Percentiles rank a stretch among this genome's conserved stretches.
Conservation (phyloP, 805 yeast genomes). For the Saturnispora sanitii region DNA sequence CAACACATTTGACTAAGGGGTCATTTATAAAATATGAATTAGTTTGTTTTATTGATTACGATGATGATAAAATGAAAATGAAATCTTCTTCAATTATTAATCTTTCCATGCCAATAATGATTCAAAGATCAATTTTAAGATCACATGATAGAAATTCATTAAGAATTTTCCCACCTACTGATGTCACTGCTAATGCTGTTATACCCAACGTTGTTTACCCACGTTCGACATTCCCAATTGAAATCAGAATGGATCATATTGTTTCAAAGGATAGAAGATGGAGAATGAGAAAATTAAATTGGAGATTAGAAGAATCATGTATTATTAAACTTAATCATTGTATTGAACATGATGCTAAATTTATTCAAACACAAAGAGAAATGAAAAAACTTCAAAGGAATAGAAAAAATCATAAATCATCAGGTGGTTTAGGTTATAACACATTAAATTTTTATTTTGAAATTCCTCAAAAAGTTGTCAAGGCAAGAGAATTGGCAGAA, state of each 20-base stretch:
- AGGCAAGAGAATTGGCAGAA: conserved; percentile 7
- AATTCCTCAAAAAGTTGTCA: conserved; percentile 16
- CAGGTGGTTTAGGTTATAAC: conserved; percentile 23
- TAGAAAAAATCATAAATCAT: conserved; percentile 20
- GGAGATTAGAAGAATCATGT: conserved; percentile 84
- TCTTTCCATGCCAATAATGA: conserved; percentile 52
- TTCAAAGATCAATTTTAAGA: conserved; percentile 66
- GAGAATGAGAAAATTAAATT: conserved; percentile 82
- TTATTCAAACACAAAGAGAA: conserved; percentile 36
- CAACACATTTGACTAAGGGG: conserved; percentile 51
- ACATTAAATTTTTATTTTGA: conserved; percentile 22
- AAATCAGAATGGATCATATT: conserved; percentile 69
- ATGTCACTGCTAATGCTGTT: conserved; percentile 75
- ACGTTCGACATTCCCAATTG: conserved; percentile 74
- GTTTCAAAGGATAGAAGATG: conserved; percentile 56
- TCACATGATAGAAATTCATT: conserved; percentile 81
- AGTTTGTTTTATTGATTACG: conserved; percentile 45
- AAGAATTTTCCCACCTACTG: conserved; percentile 93
- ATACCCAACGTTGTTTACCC: conserved; percentile 88
- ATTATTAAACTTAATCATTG: conserved; percentile 54
- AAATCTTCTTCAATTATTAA: too few relatives aligned
- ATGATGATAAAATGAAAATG: conserved; percentile 25
- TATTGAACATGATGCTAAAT: conserved; percentile 42
- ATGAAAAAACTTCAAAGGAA: conserved; percentile 23
- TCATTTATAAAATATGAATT: conserved; percentile 64